These are phyloP conservation scores for Phytomonas francai DNA, from an alignment of 208 protist genomes.

Conservation along the genomic window DNA sequence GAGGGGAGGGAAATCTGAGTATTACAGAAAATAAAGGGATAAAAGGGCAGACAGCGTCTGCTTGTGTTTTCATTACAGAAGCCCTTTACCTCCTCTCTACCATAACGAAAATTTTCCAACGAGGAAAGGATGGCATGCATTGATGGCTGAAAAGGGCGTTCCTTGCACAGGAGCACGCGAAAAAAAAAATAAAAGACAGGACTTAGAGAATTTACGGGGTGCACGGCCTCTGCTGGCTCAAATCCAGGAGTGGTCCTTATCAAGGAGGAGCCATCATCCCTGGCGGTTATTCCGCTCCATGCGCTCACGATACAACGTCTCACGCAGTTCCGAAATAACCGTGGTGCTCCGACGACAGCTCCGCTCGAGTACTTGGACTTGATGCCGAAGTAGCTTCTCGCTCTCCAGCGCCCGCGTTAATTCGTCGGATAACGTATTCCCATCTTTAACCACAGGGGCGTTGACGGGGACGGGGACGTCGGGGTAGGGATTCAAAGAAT, in stretches of 20 bases:
- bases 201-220: not conserved
- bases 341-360: constrained; percentile 37
- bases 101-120: not conserved
- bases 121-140: constrained; percentile 1
- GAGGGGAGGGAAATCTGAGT: not conserved
- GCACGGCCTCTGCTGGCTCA: not conserved
- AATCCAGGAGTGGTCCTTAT: not conserved
- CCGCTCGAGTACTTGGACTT: constrained; percentile 37
- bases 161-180: not conserved
- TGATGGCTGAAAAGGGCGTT: not conserved
- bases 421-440: not conserved
- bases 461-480: not conserved
- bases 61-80: not conserved
- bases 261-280: constrained; percentile 7
- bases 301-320: constrained; percentile 24
- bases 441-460: not conserved
- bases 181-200: not conserved
- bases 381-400: constrained; percentile 14
- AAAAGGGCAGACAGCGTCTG: not conserved
- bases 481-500: not conserved
- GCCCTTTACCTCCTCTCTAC: not conserved
- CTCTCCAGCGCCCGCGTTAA: not conserved
- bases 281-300: not conserved
- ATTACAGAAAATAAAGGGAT: not conserved
- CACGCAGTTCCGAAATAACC: constrained; percentile 60